These are phyloP conservation scores for Neospora caninum DNA, from an alignment of 169 alveolate species.

Conservation along the genomic window DNA sequence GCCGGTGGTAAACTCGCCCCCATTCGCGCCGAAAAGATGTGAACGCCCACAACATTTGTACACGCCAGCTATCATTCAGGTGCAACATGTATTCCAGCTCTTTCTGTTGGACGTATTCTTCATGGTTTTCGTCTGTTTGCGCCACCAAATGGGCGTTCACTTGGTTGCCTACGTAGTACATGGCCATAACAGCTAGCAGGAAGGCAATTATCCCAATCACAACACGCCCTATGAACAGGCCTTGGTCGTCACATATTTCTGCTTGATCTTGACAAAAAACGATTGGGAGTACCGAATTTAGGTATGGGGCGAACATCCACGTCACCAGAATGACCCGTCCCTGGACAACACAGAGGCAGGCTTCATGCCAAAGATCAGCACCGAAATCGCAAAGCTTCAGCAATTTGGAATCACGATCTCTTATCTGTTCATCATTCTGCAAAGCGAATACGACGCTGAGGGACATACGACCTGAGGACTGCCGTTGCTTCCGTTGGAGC, in stretches of 20 bases:
- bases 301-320: slow-evolving; percentile 8
- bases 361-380: neutral
- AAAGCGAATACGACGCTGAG: neutral
- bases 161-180: slow-evolving; percentile 16
- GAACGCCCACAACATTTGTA: slow-evolving; percentile 31
- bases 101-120: slow-evolving; percentile 29
- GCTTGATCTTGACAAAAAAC: slow-evolving; percentile 30
- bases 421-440: neutral
- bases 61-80: slow-evolving; percentile 25
- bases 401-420: neutral
- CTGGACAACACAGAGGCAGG: neutral
- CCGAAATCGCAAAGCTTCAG: neutral
- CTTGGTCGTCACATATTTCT: neutral
- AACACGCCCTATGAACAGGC: neutral
- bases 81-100: slow-evolving; percentile 34
- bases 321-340: neutral
- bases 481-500: neutral
- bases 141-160: slow-evolving; percentile 15
- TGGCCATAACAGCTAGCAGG: neutral
- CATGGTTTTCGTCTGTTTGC: slow-evolving; percentile 21
- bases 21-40: slow-evolving; percentile 33
- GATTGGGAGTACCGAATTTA: neutral
- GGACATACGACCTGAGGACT: slow-evolving; percentile 7
- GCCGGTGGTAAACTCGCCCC: slow-evolving; percentile 27
- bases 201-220: neutral